A percentile compares a stretch with the other conserved stretches of the same genome.
These are phyloP conservation scores for Alternaria metachromatica DNA, from an alignment of 2,329 filamentous ascomycete species.

Conservation along the genomic window DNA sequence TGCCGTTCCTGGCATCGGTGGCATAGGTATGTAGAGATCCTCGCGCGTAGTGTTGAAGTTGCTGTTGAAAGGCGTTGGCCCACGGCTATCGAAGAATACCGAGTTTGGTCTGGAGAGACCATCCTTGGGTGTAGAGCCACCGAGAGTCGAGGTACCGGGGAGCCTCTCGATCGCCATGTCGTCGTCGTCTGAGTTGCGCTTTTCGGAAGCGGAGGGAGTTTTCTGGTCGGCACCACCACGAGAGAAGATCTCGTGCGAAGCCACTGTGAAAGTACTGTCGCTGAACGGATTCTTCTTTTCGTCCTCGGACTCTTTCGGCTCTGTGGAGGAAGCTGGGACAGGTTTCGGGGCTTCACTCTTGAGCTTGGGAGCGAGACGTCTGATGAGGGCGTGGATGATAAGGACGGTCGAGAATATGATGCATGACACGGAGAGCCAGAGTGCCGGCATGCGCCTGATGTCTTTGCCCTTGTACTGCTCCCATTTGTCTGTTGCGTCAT, in stretches of 20 bases:
- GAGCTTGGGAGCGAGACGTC: slow-evolving; percentile 23
- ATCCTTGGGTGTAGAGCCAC: slow-evolving; percentile 24
- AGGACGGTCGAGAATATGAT: slow-evolving; percentile 38
- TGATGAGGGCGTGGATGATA: slow-evolving; percentile 40
- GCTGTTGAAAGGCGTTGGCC: slow-evolving; percentile 29
- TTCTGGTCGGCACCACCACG: background rate
- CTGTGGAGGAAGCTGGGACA: background rate
- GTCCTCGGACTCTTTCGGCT: background rate
- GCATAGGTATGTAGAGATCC: slow-evolving; percentile 12
- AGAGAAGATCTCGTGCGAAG: background rate
- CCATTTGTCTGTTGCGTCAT: slow-evolving; percentile 36
- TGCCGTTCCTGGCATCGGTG: background rate
- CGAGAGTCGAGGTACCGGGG: slow-evolving; percentile 24
- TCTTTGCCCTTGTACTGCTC: slow-evolving; percentile 34
- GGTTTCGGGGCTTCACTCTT: slow-evolving; percentile 3
- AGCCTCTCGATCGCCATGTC: slow-evolving; percentile 33
- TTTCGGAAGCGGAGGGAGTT: slow-evolving; percentile 7
- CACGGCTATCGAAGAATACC: slow-evolving; percentile 30
- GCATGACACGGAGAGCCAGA: slow-evolving; percentile 43
- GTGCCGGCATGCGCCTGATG: slow-evolving; percentile 37
- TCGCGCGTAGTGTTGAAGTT: slow-evolving; percentile 24
- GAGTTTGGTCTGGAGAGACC: slow-evolving; percentile 29
- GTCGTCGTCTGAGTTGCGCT: slow-evolving; percentile 21
- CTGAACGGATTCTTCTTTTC: slow-evolving; percentile 12
- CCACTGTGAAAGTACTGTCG: background rate